Evolutionary conservation across 1,284 basidiomycete genomes (phyloP).

Genomic region (Thecaphora frezii): DNA sequence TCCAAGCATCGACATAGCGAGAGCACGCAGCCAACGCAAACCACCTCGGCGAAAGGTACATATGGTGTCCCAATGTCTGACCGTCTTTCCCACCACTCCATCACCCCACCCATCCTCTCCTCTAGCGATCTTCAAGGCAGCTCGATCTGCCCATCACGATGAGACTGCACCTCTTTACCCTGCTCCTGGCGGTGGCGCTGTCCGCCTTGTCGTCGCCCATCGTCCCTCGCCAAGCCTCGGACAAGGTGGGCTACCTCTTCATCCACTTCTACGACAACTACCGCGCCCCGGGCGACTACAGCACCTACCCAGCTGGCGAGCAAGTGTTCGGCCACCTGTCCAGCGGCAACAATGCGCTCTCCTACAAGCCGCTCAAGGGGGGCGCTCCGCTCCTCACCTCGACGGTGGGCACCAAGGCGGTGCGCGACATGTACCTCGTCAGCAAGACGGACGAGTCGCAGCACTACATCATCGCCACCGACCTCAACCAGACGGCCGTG

Average conservation of each 20-base stretch:
- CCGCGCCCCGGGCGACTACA: constrained; percentile 8
- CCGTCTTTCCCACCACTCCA: too few species aligned
- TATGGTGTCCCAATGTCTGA: too few species aligned
- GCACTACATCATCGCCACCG: constrained; percentile 26
- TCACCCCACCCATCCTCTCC: too few species aligned
- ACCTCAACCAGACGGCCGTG: constrained; percentile 22
- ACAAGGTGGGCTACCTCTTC: constrained; percentile 22
- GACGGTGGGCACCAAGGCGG: constrained; percentile 16
- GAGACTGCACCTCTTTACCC: too few species aligned
- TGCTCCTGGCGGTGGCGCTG: too few species aligned
- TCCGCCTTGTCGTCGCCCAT: too few species aligned
- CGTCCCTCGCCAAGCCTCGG: too few species aligned
- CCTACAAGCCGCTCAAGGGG: constrained; percentile 18
- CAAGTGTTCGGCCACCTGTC: constrained; percentile 18
- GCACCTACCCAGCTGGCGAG: constrained; percentile 19
- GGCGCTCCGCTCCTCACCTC: constrained; percentile 18
- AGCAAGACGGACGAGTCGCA: constrained; percentile 14
- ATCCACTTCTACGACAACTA: constrained; percentile 24
- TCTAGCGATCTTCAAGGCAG: too few species aligned
- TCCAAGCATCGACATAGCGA: too few species aligned
- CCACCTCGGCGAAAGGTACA: too few species aligned
- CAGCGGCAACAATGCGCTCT: constrained; percentile 16
- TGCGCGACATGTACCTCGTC: constrained; percentile 25
- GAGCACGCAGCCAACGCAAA: too few species aligned
- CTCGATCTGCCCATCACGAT: too few species aligned